Percentiles rank a stretch among this genome's conserved stretches.
These are phyloP conservation scores for Arxiozyma telluris DNA, from an alignment of 1,139 yeast genomes.

Conservation along the genomic window DNA sequence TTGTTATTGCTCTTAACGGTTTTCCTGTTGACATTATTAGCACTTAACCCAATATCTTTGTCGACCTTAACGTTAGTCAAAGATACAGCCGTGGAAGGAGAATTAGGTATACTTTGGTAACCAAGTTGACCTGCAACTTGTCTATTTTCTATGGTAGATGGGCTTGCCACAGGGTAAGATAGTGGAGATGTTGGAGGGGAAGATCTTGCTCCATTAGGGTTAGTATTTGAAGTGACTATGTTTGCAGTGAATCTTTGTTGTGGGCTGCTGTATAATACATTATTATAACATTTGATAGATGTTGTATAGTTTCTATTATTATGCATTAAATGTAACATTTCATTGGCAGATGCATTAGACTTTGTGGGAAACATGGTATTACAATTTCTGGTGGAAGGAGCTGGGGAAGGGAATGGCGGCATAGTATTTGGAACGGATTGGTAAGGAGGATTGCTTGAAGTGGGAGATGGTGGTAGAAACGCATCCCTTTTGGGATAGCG, in stretches of 20 bases:
- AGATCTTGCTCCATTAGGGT: neutral
- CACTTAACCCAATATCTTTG: neutral
- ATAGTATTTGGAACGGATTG: neutral
- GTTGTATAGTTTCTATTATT: neutral
- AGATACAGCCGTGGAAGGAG: neutral
- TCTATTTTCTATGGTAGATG: neutral
- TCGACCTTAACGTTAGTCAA: neutral
- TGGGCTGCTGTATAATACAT: neutral
- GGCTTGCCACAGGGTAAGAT: neutral
- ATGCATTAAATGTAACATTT: no score
- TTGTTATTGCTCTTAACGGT: neutral
- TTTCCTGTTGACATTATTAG: no score
- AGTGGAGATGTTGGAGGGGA: constrained; percentile 2
- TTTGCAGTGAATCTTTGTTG: constrained; percentile 5
- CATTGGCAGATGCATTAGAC: neutral
- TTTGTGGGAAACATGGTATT: neutral
- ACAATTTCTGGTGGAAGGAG: neutral
- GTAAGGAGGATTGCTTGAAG: neutral
- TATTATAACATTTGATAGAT: neutral
- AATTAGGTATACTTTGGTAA: neutral
- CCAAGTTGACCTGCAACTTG: neutral
- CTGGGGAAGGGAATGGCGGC: constrained; percentile 1
- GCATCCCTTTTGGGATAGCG: neutral
- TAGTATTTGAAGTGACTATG: neutral
- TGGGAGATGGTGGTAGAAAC: neutral